Evolutionary conservation across 2,329 filamentous ascomycete genomes (phyloP), one percentile per base, ranked within the genome.

Genomic region (Neonectria ditissima): DNA sequence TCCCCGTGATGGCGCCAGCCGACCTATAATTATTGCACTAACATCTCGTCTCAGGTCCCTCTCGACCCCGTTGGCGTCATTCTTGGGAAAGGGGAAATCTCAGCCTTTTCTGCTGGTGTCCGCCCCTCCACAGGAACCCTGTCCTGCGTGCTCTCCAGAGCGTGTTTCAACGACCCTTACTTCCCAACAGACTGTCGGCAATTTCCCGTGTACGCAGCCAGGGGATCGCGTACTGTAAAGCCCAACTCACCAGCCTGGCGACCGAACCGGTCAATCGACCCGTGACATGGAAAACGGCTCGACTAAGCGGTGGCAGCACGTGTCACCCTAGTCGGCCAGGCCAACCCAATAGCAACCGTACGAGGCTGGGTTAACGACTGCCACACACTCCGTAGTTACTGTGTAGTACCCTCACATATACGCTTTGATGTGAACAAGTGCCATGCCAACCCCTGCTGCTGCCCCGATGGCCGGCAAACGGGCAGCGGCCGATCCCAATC

Each of bases 21-120:
- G 20, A 48, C n/a, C 43, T 37, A 48, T 24, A 26, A 26, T 26
- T 26, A 50, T 48, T 26, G n/a, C 53, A 39, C 53, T 56, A 57
- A 41, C 54, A 45, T 51, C 39, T 57, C 54, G 59, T 62, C 48
- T 54, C 48, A 62, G 54, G 54, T 52, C 59, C 44, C 48, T 45
- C 56, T 43, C 10, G 41, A 16, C 56, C 24, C 14, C 18, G 28
- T 45, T 59, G 48, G 56, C 48, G 48, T 59, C 56, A 37, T 53
- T 45, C n/a, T 54, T 34, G 54, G 54, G 47, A 57, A 57, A 62
- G 45, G 41, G 48, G 57, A 41, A 39, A 34, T 20, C 48, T 62
- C 53, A 54, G 41, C 47, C 39, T 47, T 62, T 20, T 55, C 55
- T 53, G 50, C 51, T 45, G 34, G 58, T 37, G 55, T 55, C 53